Percentiles rank a stretch among this genome's conserved stretches.
Evolutionary conservation across 345 rosid genomes (phyloP).

Genomic region (Barbarea vulgaris): DNA sequence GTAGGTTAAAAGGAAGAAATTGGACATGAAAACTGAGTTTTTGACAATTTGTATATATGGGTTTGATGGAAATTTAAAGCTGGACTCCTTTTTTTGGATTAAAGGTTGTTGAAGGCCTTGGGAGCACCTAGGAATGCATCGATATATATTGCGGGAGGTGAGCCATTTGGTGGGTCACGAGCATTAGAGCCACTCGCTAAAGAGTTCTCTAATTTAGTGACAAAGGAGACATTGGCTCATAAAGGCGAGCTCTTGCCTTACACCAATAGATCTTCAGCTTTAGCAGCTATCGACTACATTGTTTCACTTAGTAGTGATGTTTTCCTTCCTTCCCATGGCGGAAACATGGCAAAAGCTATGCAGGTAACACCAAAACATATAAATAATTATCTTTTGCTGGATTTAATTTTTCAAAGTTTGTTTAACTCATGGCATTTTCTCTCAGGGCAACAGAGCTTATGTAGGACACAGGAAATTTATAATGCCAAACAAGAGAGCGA

Average conservation of each 20-base stretch:
- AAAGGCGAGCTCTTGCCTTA: constrained; percentile 64
- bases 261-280: constrained; percentile 57
- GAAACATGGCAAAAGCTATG: constrained; percentile 82
- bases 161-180: constrained; percentile 67
- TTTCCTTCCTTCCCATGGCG: constrained; percentile 82
- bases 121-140: constrained; percentile 64
- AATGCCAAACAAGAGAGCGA: constrained; percentile 68
- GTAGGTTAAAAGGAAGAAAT: constrained; percentile 33
- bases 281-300: constrained; percentile 77
- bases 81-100: neutral
- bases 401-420: neutral
- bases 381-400: neutral
- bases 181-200: constrained; percentile 61
- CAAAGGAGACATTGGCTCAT: constrained; percentile 58
- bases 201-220: constrained; percentile 57
- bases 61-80: neutral
- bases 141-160: constrained; percentile 69
- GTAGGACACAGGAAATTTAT: constrained; percentile 71
- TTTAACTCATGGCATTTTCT: neutral
- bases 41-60: neutral
- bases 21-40: neutral
- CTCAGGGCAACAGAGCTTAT: constrained; percentile 74
- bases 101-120: constrained; percentile 68
- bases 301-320: constrained; percentile 71
- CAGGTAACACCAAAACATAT: constrained; percentile 44